A percentile compares a stretch with the other conserved stretches of the same genome.
These are phyloP conservation scores for Conidiobolus incongruus DNA, from an alignment of 371 early-diverging fungal genomes.

Conservation along the genomic window DNA sequence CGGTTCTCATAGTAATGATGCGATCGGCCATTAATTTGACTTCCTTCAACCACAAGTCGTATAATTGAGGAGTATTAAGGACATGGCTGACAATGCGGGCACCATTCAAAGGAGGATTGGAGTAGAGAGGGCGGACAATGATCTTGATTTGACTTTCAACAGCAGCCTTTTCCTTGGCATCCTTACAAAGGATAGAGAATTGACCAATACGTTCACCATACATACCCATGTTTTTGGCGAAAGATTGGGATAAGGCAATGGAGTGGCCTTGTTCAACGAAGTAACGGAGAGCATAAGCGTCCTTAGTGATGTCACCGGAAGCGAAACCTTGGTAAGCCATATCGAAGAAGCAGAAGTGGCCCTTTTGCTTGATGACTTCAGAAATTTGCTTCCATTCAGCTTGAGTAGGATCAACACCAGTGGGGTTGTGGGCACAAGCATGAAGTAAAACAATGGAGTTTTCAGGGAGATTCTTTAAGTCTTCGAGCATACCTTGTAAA, in stretches of 20 bases:
- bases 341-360: conserved; percentile 88
- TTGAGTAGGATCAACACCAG: conserved; percentile 89
- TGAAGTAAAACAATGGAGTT: conserved; percentile 85
- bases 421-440: conserved; percentile 98
- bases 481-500: conserved; percentile 76
- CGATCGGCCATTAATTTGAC: conserved; percentile 95
- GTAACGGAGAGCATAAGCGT: conserved; percentile 86
- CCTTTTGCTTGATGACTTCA: conserved; percentile 49
- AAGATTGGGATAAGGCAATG: conserved; percentile 84
- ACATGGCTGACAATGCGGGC: conserved; percentile 83
- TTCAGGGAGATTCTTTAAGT: conserved; percentile 63
- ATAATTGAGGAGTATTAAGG: conserved; percentile 47
- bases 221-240: conserved; percentile 97
- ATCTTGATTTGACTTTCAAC: conserved; percentile 90
- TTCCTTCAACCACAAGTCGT: conserved; percentile 73
- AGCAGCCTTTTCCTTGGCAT: conserved; percentile 51
- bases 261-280: conserved; percentile 65
- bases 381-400: conserved; percentile 85
- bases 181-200: conserved; percentile 68
- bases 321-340: conserved; percentile 99
- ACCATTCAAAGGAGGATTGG: conserved; percentile 91
- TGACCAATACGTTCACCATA: conserved; percentile 96
- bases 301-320: conserved; percentile 71
- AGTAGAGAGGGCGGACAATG: conserved; percentile 91
- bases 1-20: conserved; percentile 79